Base-by-base conservation (phyloP, 2,329 filamentous ascomycete genomes). In the Daldinia sp. region DNA sequence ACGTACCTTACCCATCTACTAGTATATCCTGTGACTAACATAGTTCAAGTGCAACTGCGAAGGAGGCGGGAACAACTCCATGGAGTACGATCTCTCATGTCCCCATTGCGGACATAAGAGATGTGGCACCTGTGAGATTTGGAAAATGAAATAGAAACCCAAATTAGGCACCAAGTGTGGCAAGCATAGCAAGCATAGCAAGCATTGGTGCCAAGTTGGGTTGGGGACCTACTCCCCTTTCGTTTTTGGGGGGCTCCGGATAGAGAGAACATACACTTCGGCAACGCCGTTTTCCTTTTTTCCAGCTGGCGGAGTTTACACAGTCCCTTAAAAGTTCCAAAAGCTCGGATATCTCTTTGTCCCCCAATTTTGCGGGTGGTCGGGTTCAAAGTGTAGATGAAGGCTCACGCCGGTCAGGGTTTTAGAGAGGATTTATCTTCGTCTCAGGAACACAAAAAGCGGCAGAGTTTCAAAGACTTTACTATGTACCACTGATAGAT, bases 11-110 rank as follows among this genome's bases (percentile, higher is more conserved):
- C 17, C 32, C 4, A 21, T 27, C 15, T 32, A 6, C 8, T 21
- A 19, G 25, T n/a, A 25, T 29, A 1, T 11, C 27, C 9, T 29
- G 27, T 10, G 11, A 37, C 68, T 72, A 51, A 72, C 48, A 35
- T 34, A 23, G 5, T 4, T 1, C 21, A 43, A 73, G 71, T 68
- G 66, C 23, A 30, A 50, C 10, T 73, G 71, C 17, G 1, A 1
- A 3, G 15, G 9, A 0, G 57, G 51, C 1, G 23, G 7, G 0
- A 72, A 70, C 27, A 48, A 67, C 0, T 73, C 71, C 0, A 64
- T 61, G n/a, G 47, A 11, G 0, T 70, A 56, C 23, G n/a, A 71
- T 13, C 0, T 0, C 1, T 3, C 0, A 0, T 73, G 71, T 23
- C 3, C 19, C 2, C 9, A 61, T 0, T 73, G 71, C 27, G 0